phyloP scores from a whole-genome alignment of 495 filamentous ascomycete species.

The Polyplosphaeria fusca region DNA sequence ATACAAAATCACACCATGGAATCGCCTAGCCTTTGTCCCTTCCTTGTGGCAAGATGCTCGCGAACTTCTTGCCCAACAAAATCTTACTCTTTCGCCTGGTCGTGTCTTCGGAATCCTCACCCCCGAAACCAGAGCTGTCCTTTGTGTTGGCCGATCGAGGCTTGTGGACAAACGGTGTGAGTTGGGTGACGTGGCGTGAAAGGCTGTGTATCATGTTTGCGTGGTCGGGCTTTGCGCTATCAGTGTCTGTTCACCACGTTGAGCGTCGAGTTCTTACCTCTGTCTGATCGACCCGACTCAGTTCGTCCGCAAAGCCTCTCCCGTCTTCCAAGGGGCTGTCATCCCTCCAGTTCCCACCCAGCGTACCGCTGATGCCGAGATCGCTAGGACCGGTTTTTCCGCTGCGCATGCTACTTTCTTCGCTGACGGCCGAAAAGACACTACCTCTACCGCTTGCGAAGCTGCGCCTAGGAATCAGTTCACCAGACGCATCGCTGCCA shows the following conservation, averaged over 20 bases:
- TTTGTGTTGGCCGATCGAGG: background rate
- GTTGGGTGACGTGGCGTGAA: background rate
- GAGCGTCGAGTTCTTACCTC: slow-evolving; percentile 7
- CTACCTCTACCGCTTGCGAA: slow-evolving; percentile 28
- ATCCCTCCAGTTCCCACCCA: slow-evolving; percentile 2
- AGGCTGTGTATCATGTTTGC: background rate
- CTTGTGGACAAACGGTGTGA: slow-evolving; percentile 2
- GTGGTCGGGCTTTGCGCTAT: background rate
- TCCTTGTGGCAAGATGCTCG: no score
- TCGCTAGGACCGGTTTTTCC: background rate
- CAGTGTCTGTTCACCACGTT: background rate
- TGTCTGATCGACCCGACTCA: slow-evolving; percentile 30
- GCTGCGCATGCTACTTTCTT: slow-evolving; percentile 17
- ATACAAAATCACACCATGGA: no score
- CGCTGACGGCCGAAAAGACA: slow-evolving; percentile 14
- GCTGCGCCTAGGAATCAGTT: slow-evolving; percentile 4
- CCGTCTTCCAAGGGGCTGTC: slow-evolving; percentile 16
- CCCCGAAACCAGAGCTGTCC: no score
- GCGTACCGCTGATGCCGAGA: background rate
- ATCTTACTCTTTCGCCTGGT: no score
- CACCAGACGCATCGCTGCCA: slow-evolving; percentile 20
- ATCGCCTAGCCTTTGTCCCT: no score
- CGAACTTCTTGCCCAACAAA: no score
- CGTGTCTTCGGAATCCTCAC: no score
- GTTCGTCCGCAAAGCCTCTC: slow-evolving; percentile 26